A percentile compares a stretch with the other conserved stretches of the same genome.
phyloP scores from a whole-genome alignment of 2,329 filamentous ascomycete species.

The Aphanocladium album region DNA sequence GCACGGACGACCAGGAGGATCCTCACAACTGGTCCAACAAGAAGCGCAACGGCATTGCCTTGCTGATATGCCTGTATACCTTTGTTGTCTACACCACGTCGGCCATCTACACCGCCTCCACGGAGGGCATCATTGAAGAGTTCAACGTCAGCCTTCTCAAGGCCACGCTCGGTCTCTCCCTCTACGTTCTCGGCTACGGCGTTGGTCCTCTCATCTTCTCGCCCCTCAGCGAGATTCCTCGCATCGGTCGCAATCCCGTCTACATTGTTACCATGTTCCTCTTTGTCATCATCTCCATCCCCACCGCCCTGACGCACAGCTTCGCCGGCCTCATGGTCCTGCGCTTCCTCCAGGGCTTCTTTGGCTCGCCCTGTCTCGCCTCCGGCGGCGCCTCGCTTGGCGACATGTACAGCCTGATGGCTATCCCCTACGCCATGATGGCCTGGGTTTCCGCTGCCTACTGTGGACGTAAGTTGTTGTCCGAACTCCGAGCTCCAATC shows the following conservation, averaged over 20 bases:
- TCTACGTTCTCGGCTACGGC: constrained; percentile 61
- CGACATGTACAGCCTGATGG: constrained; percentile 50
- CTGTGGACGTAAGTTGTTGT: constrained; percentile 35
- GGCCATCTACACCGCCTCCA: constrained; percentile 43
- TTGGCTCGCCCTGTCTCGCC: constrained; percentile 60
- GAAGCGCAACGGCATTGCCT: constrained; percentile 36
- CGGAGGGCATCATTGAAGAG: constrained; percentile 42
- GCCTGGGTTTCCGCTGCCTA: constrained; percentile 53
- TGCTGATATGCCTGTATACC: constrained; percentile 52
- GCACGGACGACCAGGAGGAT: constrained; percentile 49
- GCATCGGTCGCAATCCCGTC: constrained; percentile 61
- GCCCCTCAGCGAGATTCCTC: constrained; percentile 61
- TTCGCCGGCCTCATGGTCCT: constrained; percentile 60
- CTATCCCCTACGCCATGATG: constrained; percentile 54
- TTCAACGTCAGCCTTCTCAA: constrained; percentile 49
- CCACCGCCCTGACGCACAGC: constrained; percentile 57
- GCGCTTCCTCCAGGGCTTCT: constrained; percentile 61
- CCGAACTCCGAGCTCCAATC: background rate
- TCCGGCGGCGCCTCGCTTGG: constrained; percentile 49
- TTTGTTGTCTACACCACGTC: constrained; percentile 52
- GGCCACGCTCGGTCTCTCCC: constrained; percentile 52
- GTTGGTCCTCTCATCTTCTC: constrained; percentile 61
- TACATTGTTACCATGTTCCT: constrained; percentile 64
- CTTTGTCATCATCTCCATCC: constrained; percentile 63
- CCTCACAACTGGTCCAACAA: constrained; percentile 49